Evolutionary conservation across 2,329 filamentous ascomycete species (phyloP).

Genomic region (Diaporthe ilicicola): DNA sequence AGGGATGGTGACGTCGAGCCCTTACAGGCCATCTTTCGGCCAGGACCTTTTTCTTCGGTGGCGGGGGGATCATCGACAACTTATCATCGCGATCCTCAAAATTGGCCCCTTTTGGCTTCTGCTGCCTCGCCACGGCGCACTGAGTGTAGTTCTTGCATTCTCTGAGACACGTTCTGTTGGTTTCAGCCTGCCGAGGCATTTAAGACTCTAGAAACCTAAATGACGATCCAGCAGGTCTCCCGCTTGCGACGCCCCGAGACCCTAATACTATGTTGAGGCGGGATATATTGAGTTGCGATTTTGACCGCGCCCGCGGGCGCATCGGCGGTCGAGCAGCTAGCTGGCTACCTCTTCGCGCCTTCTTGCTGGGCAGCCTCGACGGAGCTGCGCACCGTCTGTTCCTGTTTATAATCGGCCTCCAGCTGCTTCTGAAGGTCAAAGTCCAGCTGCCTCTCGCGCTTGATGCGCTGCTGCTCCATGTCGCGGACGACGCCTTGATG

Average conservation of each 20-base stretch:
- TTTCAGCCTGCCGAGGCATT: background rate
- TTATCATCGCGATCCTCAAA: background rate
- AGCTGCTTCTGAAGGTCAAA: constrained; percentile 90
- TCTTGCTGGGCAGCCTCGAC: constrained; percentile 29
- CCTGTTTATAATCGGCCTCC: constrained; percentile 88
- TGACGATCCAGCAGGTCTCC: too few relatives aligned
- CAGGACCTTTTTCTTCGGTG: background rate
- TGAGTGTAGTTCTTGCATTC: background rate
- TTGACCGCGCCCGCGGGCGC: background rate
- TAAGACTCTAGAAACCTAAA: background rate
- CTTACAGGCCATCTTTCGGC: background rate
- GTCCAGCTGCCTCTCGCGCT: constrained; percentile 89
- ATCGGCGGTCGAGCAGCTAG: background rate
- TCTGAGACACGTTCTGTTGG: background rate
- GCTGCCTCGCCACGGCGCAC: background rate
- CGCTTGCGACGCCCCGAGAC: rapidly evolving
- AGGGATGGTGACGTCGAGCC: background rate
- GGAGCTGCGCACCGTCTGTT: constrained; percentile 76
- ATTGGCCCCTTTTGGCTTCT: background rate
- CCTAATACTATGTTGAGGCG: background rate
- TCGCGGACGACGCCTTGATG: constrained; percentile 93
- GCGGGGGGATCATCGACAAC: too few relatives aligned
- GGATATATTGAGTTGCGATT: background rate
- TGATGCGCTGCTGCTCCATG: constrained; percentile 91
- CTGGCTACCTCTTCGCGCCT: background rate